phyloP scores from a whole-genome alignment of 306 rosid genomes.

The Ziziphus jujuba region DNA sequence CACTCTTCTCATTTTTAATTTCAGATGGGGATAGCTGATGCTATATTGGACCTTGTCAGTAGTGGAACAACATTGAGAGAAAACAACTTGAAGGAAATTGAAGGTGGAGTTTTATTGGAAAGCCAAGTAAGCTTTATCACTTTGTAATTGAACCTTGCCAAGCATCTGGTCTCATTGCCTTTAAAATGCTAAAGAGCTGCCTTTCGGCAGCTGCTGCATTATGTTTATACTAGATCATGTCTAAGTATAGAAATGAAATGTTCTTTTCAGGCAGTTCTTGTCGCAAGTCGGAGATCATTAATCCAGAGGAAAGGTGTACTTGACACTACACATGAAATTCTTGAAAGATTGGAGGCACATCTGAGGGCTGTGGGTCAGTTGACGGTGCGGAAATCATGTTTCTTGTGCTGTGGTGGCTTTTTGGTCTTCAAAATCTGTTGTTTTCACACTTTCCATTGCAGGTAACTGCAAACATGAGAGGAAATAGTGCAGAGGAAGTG shows the following conservation, averaged over 20 bases:
- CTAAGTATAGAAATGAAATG: slow-evolving; percentile 28
- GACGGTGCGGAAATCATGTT: slow-evolving; percentile 48
- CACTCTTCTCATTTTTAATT: slow-evolving; percentile 25
- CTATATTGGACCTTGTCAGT: slow-evolving; percentile 95
- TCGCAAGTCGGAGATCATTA: slow-evolving; percentile 84
- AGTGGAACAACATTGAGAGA: slow-evolving; percentile 88
- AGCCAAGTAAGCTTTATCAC: slow-evolving; percentile 65
- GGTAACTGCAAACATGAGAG: slow-evolving; percentile 97
- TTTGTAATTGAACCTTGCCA: slow-evolving; percentile 18
- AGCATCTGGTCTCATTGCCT: slow-evolving; percentile 12
- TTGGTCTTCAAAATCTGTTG: slow-evolving; percentile 8
- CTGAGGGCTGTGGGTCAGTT: slow-evolving; percentile 81
- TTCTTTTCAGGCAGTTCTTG: slow-evolving; percentile 78
- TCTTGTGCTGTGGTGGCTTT: not conserved
- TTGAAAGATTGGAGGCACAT: slow-evolving; percentile 93
- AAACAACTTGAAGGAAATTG: slow-evolving; percentile 87
- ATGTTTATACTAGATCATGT: slow-evolving; percentile 24
- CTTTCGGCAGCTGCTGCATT: slow-evolving; percentile 18
- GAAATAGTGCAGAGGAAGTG: slow-evolving; percentile 83
- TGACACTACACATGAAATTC: slow-evolving; percentile 87
- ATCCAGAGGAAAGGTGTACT: slow-evolving; percentile 69
- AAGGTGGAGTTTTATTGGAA: slow-evolving; percentile 78
- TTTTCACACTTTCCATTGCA: slow-evolving; percentile 28
- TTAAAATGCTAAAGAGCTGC: not conserved
- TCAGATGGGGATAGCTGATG: slow-evolving; percentile 97